These are phyloP conservation scores for Lodderomyces theae DNA, from an alignment of 1,139 yeast genomes.

Conservation along the genomic window DNA sequence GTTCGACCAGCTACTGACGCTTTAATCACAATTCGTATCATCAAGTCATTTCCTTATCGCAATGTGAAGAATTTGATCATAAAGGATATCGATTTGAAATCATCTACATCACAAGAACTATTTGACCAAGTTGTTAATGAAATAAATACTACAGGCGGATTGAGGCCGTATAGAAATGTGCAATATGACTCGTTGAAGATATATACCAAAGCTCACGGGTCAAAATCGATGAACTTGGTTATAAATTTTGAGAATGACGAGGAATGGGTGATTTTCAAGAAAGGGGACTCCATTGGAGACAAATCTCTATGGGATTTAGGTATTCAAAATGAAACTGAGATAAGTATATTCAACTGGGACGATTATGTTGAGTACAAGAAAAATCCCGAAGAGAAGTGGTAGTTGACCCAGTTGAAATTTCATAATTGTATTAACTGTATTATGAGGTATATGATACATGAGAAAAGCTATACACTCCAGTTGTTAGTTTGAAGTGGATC, in stretches of 20 bases:
- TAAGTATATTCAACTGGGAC: conserved; percentile 67
- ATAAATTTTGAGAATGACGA: conserved; percentile 76
- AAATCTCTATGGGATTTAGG: conserved; percentile 64
- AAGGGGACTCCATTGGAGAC: conserved; percentile 25
- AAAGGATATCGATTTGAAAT: conserved; percentile 67
- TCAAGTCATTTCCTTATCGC: conserved; percentile 90
- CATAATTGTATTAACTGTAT: too few species aligned
- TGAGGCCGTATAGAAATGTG: conserved; percentile 82
- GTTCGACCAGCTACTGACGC: conserved; percentile 70
- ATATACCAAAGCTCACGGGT: conserved; percentile 92
- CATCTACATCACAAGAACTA: conserved; percentile 64
- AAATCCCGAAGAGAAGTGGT: conserved; percentile 93
- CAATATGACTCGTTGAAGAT: conserved; percentile 74
- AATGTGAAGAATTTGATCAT: conserved; percentile 81
- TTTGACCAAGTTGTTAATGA: conserved; percentile 43
- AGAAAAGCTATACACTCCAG: too few species aligned
- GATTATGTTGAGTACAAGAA: conserved; percentile 68
- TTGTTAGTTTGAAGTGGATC: too few species aligned
- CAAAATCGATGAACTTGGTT: conserved; percentile 89
- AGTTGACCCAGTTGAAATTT: too few species aligned
- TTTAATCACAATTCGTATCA: conserved; percentile 75
- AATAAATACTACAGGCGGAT: conserved; percentile 64
- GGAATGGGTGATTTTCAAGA: conserved; percentile 54
- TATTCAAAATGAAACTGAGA: conserved; percentile 85
- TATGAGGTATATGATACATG: too few species aligned